Evolutionary conservation across 768 basidiomycete genomes (phyloP).

Genomic region (Mycena kentingensis): DNA sequence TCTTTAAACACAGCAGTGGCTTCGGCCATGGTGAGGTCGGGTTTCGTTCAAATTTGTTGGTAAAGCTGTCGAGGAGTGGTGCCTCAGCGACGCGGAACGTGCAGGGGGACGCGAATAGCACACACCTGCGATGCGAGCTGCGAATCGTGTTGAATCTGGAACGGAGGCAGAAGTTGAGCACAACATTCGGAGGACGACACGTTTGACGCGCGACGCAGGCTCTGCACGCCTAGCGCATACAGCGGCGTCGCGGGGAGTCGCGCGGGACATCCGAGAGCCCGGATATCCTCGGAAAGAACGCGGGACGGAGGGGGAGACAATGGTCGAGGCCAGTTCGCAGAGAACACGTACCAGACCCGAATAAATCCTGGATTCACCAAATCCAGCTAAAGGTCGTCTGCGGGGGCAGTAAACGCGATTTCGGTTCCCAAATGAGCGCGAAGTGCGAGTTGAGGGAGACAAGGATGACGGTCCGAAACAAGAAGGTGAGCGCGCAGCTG

Average conservation of each 20-base stretch:
- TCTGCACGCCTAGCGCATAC: neutral
- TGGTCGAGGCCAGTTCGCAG: neutral
- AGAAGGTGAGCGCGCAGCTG: neutral
- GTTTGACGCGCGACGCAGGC: neutral
- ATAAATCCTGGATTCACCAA: neutral
- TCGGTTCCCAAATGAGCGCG: neutral
- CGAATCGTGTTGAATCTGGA: neutral
- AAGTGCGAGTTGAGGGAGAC: neutral
- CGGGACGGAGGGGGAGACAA: neutral
- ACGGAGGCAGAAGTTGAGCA: neutral
- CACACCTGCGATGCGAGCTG: neutral
- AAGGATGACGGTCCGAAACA: neutral
- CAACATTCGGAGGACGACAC: neutral
- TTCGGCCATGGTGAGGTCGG: conserved; percentile 58
- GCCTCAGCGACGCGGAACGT: neutral
- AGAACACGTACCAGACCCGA: neutral
- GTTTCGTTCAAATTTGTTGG: neutral
- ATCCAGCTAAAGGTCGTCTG: neutral
- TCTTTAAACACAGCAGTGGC: conserved; percentile 79
- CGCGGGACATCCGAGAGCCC: neutral
- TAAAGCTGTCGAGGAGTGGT: neutral
- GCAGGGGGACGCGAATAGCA: neutral
- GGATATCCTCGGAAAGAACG: neutral
- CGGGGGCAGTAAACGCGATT: neutral
- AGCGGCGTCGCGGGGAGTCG: neutral